Evolutionary conservation across 495 filamentous ascomycete genomes (phyloP).

Genomic region (Tuber indicum): DNA sequence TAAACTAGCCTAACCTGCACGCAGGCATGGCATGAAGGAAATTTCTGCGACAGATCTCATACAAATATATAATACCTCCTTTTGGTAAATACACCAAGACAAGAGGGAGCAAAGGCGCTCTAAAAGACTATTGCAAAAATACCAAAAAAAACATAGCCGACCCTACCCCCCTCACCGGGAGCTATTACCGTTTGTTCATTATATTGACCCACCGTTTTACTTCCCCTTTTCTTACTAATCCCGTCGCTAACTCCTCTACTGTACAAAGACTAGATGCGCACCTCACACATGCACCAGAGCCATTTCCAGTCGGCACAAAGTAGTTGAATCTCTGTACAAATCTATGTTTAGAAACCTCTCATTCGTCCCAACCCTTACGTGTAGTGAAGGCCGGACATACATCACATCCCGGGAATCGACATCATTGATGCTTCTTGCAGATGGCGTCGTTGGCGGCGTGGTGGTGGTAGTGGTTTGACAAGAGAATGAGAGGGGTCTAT

Average conservation of each 20-base stretch:
- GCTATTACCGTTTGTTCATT: neutral
- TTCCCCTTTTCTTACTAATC: neutral
- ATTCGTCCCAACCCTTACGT: slow-evolving; percentile 26
- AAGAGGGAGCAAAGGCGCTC: too few species aligned
- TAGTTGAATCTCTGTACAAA: slow-evolving; percentile 8
- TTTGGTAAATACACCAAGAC: neutral
- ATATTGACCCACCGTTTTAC: neutral
- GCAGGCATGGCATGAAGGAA: neutral
- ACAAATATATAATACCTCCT: too few species aligned
- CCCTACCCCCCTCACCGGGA: too few species aligned
- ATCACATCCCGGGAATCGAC: neutral
- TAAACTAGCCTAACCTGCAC: neutral
- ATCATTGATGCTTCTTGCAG: slow-evolving; percentile 28
- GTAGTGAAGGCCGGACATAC: slow-evolving; percentile 9
- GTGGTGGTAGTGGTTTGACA: neutral
- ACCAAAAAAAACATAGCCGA: too few species aligned
- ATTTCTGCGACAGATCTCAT: too few species aligned
- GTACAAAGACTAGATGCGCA: neutral
- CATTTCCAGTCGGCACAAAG: slow-evolving; percentile 7
- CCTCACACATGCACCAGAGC: slow-evolving; percentile 11
- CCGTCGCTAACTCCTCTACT: neutral
- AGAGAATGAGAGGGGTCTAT: too few species aligned
- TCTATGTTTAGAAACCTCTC: slow-evolving; percentile 20
- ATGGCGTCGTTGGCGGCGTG: neutral
- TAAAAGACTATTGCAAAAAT: too few species aligned